Percentiles rank a stretch among this genome's conserved stretches.
Evolutionary conservation across 2,329 filamentous ascomycete genomes (phyloP).

Genomic region (Dothistroma septosporum): DNA sequence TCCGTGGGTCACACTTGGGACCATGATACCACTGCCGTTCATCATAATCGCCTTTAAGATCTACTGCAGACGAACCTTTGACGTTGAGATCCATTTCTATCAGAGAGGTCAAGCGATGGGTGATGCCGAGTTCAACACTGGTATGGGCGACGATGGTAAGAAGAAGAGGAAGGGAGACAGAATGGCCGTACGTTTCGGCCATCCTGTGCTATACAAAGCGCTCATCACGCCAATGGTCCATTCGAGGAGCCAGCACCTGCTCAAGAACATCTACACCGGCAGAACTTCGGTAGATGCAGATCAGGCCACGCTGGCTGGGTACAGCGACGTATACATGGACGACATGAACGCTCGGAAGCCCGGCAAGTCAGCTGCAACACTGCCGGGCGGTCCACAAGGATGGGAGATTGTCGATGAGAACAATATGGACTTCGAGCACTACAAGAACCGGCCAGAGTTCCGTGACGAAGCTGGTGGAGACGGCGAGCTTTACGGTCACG

Average conservation of each 20-base stretch:
- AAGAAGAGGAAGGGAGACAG: constrained; percentile 54
- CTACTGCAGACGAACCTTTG: constrained; percentile 73
- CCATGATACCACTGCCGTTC: constrained; percentile 68
- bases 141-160: constrained; percentile 37
- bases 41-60: constrained; percentile 79
- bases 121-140: constrained; percentile 30
- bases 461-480: constrained; percentile 76
- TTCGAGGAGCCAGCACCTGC: constrained; percentile 78
- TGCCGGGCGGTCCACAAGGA: constrained; percentile 8
- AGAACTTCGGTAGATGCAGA: constrained; percentile 62
- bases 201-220: constrained; percentile 83
- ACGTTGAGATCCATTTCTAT: constrained; percentile 76
- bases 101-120: constrained; percentile 59
- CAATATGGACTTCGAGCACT: constrained; percentile 85
- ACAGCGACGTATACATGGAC: constrained; percentile 81
- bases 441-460: constrained; percentile 86
- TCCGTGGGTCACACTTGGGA: constrained; percentile 58
- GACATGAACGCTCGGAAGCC: constrained; percentile 63
- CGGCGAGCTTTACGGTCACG: constrained; percentile 55
- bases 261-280: constrained; percentile 81
- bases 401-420: constrained; percentile 88
- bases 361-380: constrained; percentile 50
- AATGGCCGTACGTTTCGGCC: constrained; percentile 75
- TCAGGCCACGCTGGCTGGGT: constrained; percentile 60
- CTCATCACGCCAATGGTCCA: constrained; percentile 95